Conservation (phyloP, 192 early-diverging fungal genomes). For the Entomortierella parvispora region DNA sequence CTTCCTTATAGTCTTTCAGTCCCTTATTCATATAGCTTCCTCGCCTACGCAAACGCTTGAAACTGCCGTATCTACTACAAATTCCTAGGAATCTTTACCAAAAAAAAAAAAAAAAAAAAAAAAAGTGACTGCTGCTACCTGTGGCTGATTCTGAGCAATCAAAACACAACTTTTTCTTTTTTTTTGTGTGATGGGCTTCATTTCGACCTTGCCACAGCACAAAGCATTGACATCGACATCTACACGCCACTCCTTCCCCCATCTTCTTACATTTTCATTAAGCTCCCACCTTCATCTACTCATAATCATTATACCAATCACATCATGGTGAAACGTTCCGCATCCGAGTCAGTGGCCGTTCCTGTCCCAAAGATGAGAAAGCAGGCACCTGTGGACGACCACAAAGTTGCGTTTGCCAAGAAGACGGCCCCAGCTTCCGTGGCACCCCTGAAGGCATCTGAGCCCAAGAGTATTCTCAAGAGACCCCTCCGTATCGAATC, state of each 20-base stretch:
- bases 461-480: constrained; percentile 42
- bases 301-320: neutral
- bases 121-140: no score
- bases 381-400: constrained; percentile 40
- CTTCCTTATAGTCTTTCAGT: constrained; percentile 35
- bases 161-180: no score
- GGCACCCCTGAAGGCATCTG: constrained; percentile 5
- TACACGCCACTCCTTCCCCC: no score
- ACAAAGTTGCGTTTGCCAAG: constrained; percentile 11
- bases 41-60: constrained; percentile 20
- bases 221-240: no score
- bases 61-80: constrained; percentile 12
- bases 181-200: no score
- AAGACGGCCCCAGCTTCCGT: neutral
- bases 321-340: constrained; percentile 23
- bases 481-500: constrained; percentile 31
- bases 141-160: no score
- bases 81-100: neutral
- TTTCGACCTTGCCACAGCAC: no score
- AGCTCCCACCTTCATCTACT: neutral
- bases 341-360: constrained; percentile 10
- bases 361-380: constrained; percentile 38
- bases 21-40: constrained; percentile 43
- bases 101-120: no score
- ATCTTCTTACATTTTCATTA: no score